These are phyloP conservation scores for Xylaria grammica DNA, from an alignment of 495 filamentous ascomycete genomes.

Conservation along the genomic window DNA sequence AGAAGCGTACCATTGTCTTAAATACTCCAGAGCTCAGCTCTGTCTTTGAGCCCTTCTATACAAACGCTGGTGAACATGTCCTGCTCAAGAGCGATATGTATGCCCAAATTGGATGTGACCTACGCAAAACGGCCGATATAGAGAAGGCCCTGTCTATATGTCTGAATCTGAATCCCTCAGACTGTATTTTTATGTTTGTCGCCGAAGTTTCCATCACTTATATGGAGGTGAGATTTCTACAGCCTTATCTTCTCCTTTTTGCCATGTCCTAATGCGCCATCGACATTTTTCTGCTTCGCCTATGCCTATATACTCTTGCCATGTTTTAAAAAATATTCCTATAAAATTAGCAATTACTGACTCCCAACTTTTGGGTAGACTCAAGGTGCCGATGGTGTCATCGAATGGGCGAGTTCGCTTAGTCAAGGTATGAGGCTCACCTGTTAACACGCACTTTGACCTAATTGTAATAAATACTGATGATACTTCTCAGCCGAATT, in stretches of 20 bases:
- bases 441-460: slow-evolving; percentile 19
- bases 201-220: slow-evolving; percentile 93
- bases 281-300: not conserved
- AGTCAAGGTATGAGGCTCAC: slow-evolving; percentile 58
- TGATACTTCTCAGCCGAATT: slow-evolving; percentile 58
- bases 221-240: slow-evolving; percentile 62
- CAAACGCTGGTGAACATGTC: slow-evolving; percentile 48
- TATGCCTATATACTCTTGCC: not conserved
- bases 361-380: slow-evolving; percentile 30
- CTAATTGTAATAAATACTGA: slow-evolving; percentile 22
- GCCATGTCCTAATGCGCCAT: not conserved
- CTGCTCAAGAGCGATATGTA: slow-evolving; percentile 71
- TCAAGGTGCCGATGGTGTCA: slow-evolving; percentile 71
- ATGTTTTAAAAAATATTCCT: too few species aligned
- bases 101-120: slow-evolving; percentile 80
- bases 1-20: slow-evolving; percentile 71
- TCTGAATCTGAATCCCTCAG: slow-evolving; percentile 60
- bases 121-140: slow-evolving; percentile 67
- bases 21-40: slow-evolving; percentile 63
- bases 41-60: slow-evolving; percentile 50
- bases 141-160: slow-evolving; percentile 59
- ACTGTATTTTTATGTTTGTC: slow-evolving; percentile 72
- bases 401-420: slow-evolving; percentile 70
- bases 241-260: too few species aligned
- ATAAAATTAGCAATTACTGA: not conserved